A percentile compares a stretch with the other conserved stretches of the same genome.
These are phyloP conservation scores for Somion occarium DNA, from an alignment of 1,284 basidiomycete genomes.

Conservation along the genomic window DNA sequence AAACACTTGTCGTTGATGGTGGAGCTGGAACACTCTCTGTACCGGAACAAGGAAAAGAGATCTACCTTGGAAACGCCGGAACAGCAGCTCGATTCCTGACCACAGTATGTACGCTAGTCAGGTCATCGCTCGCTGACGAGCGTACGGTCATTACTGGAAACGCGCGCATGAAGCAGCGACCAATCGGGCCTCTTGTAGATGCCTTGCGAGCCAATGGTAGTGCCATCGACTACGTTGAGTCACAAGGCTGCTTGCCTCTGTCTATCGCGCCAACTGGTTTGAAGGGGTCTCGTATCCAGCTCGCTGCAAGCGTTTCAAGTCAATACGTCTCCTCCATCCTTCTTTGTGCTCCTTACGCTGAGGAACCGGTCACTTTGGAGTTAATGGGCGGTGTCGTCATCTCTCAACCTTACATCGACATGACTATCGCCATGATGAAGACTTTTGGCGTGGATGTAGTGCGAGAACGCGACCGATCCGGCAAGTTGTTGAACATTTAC, in stretches of 20 bases:
- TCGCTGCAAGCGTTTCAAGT: constrained; percentile 92
- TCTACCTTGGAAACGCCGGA: constrained; percentile 97
- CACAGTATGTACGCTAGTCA: constrained; percentile 88
- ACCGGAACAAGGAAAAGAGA: constrained; percentile 76
- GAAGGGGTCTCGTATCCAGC: constrained; percentile 77
- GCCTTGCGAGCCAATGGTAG: constrained; percentile 85
- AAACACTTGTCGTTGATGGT: constrained; percentile 90
- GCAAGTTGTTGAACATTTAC: constrained; percentile 76
- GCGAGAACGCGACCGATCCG: constrained; percentile 65
- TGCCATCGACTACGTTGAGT: constrained; percentile 75
- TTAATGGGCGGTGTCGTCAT: constrained; percentile 93
- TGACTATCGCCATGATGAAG: constrained; percentile 98
- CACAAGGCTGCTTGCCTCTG: constrained; percentile 85
- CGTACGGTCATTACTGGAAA: constrained; percentile 92
- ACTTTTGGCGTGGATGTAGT: constrained; percentile 86
- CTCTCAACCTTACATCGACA: constrained; percentile 99
- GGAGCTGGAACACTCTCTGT: constrained; percentile 79
- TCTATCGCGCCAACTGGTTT: constrained; percentile 84
- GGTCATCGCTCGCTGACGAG: constrained; percentile 38
- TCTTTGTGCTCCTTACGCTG: constrained; percentile 93
- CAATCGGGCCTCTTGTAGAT: constrained; percentile 93
- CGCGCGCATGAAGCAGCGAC: constrained; percentile 96
- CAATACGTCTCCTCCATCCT: constrained; percentile 99
- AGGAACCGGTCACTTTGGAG: constrained; percentile 79
- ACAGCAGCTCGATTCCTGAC: constrained; percentile 98